Evolutionary conservation across 2,329 filamentous ascomycete genomes (phyloP), one percentile per base, ranked within the genome.

Genomic region (Aspergillus floridensis): DNA sequence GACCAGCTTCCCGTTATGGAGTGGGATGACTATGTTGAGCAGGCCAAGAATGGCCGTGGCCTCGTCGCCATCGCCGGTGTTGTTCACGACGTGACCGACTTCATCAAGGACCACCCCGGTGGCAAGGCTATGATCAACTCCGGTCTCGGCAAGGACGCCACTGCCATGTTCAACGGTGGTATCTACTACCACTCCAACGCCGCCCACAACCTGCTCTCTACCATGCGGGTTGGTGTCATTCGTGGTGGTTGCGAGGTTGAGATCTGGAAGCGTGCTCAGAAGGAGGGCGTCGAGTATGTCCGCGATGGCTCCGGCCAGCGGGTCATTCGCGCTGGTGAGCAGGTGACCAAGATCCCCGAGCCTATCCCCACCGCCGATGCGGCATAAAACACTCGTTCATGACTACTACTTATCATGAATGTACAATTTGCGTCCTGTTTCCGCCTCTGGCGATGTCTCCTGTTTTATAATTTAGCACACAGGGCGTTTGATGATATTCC

Each of bases 121-220:
- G 91, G 91, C 73, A 92, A 90, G 82, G 89, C 90, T 47, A 88
- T 96, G 79, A 95, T 96, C 80, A 86, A 81, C 66, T 90, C 88
- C 29, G 90, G 88, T 53, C 85, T 96, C 59, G 91, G 91, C 75
- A 95, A 95, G 81, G 91, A 96, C 64, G 90, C 91, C 57, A 95
- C 91, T 16, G 90, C 91, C 68, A 91, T 93, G 79, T 96, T 96
- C 85, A 96, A 96, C 77, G 91, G 91, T 65, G 91, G 91, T 79
- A 89, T 96, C 63, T 96, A 96, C 81, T 85, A 89, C 75, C 91
- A 96, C 82, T 92, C 88, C 74, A 96, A 96, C 79, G 91, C 90
- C 58, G 91, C 91, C 38, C 91, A 96, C 83, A 96, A 96, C 80
- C 78, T 95, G 62, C 84, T 96, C 64, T 92, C 89, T 7, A 95